Conservation (phyloP, 169 alveolate genomes). For the Eimeria brunetti region DNA sequence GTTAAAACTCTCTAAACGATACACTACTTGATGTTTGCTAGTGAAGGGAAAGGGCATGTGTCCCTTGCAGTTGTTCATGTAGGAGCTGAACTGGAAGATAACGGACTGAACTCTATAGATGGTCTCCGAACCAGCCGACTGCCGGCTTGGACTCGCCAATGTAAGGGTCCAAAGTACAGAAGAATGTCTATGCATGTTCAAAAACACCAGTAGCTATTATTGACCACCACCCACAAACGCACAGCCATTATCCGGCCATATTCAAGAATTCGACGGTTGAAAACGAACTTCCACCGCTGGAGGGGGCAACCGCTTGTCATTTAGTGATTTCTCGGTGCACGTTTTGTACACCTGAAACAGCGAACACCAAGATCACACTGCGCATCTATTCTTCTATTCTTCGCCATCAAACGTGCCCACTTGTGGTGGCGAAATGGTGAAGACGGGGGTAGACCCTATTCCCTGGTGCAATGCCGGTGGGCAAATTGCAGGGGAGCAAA, state of each 20-base stretch:
- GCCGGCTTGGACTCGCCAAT: neutral
- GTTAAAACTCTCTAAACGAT: neutral
- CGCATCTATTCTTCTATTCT: neutral
- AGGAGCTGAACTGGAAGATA: neutral
- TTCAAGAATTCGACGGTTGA: neutral
- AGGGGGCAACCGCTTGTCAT: constrained; percentile 34
- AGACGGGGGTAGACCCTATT: neutral
- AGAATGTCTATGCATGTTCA: neutral
- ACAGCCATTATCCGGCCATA: neutral
- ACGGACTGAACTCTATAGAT: neutral
- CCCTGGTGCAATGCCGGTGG: neutral
- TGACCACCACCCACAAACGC: neutral
- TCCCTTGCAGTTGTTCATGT: neutral
- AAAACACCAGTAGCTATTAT: neutral
- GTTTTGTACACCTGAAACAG: constrained; percentile 1
- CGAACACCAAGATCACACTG: neutral
- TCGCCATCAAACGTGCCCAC: neutral
- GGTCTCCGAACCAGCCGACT: neutral
- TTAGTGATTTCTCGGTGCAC: constrained; percentile 36
- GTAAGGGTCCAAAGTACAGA: neutral
- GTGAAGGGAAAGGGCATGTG: neutral
- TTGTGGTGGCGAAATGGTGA: neutral
- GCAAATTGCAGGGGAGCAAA: neutral
- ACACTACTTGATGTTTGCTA: neutral
- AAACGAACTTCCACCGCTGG: constrained; percentile 13